A percentile compares a stretch with the other conserved stretches of the same genome.
phyloP scores from a whole-genome alignment of 768 basidiomycete genomes.

The Termitomyces heimii region DNA sequence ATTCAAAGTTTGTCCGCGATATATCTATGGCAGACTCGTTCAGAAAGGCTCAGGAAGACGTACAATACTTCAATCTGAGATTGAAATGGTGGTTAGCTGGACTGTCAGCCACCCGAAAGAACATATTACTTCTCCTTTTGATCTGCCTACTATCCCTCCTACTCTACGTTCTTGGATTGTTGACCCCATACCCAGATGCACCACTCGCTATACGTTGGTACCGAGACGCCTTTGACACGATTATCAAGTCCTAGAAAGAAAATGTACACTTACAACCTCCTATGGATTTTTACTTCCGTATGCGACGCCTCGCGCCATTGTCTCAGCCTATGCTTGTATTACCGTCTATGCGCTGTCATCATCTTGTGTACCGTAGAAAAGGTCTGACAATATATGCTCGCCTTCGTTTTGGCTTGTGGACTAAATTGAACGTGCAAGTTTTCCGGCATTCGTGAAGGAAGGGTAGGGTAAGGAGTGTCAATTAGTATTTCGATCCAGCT shows the following conservation, averaged over 20 bases:
- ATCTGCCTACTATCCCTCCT: background rate
- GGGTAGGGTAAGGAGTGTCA: too few species aligned
- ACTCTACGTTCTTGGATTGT: background rate
- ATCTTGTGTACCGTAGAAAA: background rate
- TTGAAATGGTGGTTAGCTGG: constrained; percentile 4
- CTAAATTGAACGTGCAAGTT: too few species aligned
- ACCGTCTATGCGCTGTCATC: background rate
- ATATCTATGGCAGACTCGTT: background rate
- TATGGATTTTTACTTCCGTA: background rate
- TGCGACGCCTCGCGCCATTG: constrained; percentile 5
- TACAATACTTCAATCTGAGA: background rate
- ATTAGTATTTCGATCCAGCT: too few species aligned
- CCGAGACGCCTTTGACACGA: background rate
- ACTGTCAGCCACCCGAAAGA: background rate
- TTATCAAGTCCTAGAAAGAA: background rate
- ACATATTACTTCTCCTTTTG: background rate
- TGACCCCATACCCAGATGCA: background rate
- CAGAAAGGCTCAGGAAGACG: constrained; percentile 1
- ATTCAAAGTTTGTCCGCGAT: background rate
- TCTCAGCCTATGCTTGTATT: background rate
- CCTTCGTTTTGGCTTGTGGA: background rate
- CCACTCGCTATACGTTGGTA: background rate
- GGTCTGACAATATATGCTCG: background rate
- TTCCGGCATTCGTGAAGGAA: too few species aligned
- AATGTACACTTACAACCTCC: background rate